phyloP scores from a whole-genome alignment of 108 stramenopile species.

The Nitzschia inconspicua region DNA sequence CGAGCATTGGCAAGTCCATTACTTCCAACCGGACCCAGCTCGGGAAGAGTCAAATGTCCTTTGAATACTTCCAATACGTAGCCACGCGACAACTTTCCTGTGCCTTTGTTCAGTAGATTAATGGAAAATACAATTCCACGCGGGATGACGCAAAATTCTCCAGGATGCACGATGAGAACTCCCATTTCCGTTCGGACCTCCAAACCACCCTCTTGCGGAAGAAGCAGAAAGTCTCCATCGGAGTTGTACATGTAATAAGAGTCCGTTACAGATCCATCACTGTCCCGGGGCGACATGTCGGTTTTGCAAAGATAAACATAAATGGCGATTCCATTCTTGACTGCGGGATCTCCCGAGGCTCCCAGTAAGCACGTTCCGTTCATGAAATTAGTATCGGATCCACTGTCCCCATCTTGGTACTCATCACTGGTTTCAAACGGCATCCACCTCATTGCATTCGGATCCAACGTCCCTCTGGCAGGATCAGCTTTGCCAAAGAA shows the following conservation, averaged over 20 bases:
- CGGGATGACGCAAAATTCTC: conserved; percentile 86
- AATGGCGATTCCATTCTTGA: conserved; percentile 76
- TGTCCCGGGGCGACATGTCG: conserved; percentile 66
- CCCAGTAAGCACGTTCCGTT: conserved; percentile 52
- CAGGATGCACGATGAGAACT: conserved; percentile 53
- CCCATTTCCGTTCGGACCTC: conserved; percentile 82
- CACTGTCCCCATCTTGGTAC: conserved; percentile 10
- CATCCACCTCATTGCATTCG: conserved; percentile 87
- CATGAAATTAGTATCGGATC: no score
- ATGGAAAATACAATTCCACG: conserved; percentile 84
- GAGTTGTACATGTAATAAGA: conserved; percentile 75
- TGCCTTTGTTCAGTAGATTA: conserved; percentile 10
- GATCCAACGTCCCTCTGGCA: conserved; percentile 38
- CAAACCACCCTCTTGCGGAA: conserved; percentile 79
- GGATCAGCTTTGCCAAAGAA: conserved; percentile 48
- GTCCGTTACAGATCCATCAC: background rate
- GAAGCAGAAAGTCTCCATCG: conserved; percentile 93
- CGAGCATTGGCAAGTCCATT: conserved; percentile 95
- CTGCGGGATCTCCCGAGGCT: conserved; percentile 62
- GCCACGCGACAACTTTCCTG: conserved; percentile 54
- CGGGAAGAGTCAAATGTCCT: conserved; percentile 89
- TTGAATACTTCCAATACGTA: conserved; percentile 88
- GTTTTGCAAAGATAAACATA: conserved; percentile 70
- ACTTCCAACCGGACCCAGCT: conserved; percentile 91
- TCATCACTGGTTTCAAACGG: conserved; percentile 32